These are phyloP conservation scores for Rutstroemia sp. DNA, from an alignment of 2,329 filamentous ascomycete species.

Conservation along the genomic window DNA sequence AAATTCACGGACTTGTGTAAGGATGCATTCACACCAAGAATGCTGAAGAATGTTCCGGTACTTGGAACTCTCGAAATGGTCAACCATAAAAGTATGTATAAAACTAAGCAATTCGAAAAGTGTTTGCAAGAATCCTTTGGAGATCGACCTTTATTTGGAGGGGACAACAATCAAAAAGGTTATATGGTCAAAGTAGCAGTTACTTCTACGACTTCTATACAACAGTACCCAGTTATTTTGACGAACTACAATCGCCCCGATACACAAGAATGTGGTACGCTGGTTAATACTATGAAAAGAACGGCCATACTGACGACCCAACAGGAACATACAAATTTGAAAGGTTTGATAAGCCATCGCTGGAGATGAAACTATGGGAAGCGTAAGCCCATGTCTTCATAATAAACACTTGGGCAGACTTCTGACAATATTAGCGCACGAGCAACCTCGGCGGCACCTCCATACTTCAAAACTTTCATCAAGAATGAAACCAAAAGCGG, in stretches of 20 bases:
- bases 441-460: conserved; percentile 42
- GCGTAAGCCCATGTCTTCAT: conserved; percentile 27
- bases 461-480: conserved; percentile 44
- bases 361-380: conserved; percentile 43
- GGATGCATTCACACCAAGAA: conserved; percentile 27
- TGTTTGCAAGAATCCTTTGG: conserved; percentile 30
- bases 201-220: conserved; percentile 35
- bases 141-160: conserved; percentile 33
- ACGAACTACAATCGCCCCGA: conserved; percentile 37
- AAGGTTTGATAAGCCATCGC: conserved; percentile 31
- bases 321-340: conserved; percentile 33
- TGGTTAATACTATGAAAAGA: not conserved
- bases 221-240: conserved; percentile 34
- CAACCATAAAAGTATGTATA: conserved; percentile 29
- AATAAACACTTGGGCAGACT: not conserved
- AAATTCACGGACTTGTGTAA: conserved; percentile 4
- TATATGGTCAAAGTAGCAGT: conserved; percentile 34
- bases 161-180: conserved; percentile 10
- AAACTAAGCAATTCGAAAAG: conserved; percentile 32
- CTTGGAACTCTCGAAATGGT: conserved; percentile 19
- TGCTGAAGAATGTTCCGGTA: conserved; percentile 29
- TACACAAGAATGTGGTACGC: not conserved
- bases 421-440: conserved; percentile 30
- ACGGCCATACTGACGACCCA: not conserved
- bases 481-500: conserved; percentile 38